A percentile compares a stretch with the other conserved stretches of the same genome.
Evolutionary conservation across 2,329 filamentous ascomycete genomes (phyloP).

Genomic region (Botryotinia narcissicola): DNA sequence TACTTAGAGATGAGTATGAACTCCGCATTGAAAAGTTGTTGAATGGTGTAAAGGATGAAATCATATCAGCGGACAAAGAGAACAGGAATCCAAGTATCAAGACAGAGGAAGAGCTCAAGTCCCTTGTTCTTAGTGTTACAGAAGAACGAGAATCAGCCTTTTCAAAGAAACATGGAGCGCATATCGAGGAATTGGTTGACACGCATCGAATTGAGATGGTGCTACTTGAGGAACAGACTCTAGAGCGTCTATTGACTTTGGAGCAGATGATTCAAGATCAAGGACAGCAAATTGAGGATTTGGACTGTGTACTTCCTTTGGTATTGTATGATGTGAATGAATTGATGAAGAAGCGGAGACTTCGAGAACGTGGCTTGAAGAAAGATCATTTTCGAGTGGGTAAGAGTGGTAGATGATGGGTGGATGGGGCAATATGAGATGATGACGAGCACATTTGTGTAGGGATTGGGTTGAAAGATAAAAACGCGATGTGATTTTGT

Average conservation of each 20-base stretch:
- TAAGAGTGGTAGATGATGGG: not conserved
- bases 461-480: not conserved
- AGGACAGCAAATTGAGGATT: conserved; percentile 11
- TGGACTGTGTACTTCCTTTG: conserved; percentile 9
- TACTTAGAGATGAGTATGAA: conserved; percentile 4
- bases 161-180: not conserved
- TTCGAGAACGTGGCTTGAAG: not conserved
- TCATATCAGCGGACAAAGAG: not conserved
- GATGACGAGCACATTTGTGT: not conserved
- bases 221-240: conserved; percentile 6
- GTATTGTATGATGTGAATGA: conserved; percentile 1
- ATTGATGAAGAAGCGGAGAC: conserved; percentile 1
- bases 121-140: not conserved
- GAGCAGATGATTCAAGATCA: not conserved
- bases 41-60: not conserved
- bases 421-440: not conserved
- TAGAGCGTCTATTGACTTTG: not conserved
- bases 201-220: conserved; percentile 7
- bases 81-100: not conserved
- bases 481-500: not conserved
- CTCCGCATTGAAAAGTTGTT: conserved; percentile 3
- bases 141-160: not conserved
- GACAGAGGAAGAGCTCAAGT: conserved; percentile 14
- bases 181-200: conserved; percentile 3
- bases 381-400: not conserved